Evolutionary conservation across 352 stramenopile genomes (phyloP), one percentile per base, ranked within the genome.

Genomic region (Thalassiosira exigua): DNA sequence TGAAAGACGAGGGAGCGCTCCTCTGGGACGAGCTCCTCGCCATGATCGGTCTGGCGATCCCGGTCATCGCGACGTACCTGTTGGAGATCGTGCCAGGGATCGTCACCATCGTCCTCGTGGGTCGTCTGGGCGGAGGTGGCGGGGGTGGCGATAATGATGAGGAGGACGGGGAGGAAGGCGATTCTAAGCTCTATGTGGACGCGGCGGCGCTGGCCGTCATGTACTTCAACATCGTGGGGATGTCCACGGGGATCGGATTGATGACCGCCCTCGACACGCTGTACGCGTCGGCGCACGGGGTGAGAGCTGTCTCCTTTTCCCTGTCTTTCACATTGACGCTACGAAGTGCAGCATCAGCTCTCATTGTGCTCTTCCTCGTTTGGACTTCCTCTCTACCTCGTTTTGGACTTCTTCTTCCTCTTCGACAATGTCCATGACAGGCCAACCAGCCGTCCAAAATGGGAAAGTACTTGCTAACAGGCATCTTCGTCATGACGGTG

Each of bases 181-280:
- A 56, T 22, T 22, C 61, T 29, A 81, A 81, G 36, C 17, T 81
- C 2, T 29, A 80, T 30, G 36, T 96, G 67, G 93, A 93, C 54
- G 93, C 92, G 21, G 84, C 87, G 11, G 91, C 85, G 19, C 75
- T 96, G 19, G 90, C 88, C 7, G 79, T 90, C 29, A 94, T 95
- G 74, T 96, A 96, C 69, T 85, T 93, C 54, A 95, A 96, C 85
- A 72, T 97, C 65, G 94, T 91, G 5, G 93, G 87, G 29, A 92
- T 94, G 74, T 95, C 93, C 4, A 82, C 95, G 14, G 95, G 93
- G 51, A 90, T 95, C 22, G 92, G 91, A 11, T 51, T 72, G 3
- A 27, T 92, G 36, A 94, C 91, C 21, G 94, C 94, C 29, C 96
- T 97, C 91, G 93, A 97, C 72, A 97, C 94, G 44, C 85, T 97